Conservation (phyloP, 2,329 filamentous ascomycete genomes). For the Alternaria hordeiaustralica region DNA sequence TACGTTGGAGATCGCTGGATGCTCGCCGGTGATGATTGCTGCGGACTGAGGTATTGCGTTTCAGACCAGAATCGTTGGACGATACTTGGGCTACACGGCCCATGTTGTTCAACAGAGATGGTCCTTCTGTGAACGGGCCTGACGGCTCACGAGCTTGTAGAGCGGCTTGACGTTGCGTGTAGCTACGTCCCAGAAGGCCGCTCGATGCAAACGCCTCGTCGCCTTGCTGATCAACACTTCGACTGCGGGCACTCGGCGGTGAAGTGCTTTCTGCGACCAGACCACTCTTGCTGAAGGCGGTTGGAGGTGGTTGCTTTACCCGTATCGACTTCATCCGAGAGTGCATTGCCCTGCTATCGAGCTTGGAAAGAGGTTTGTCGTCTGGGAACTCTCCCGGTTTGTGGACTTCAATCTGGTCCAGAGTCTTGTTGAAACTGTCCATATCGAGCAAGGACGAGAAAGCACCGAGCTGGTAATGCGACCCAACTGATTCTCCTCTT, state of each 20-base stretch:
- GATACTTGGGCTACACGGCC: conserved; percentile 35
- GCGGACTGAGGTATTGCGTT: conserved; percentile 40
- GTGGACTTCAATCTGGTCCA: conserved; percentile 33
- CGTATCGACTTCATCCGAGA: conserved; percentile 48
- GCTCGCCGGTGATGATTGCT: conserved; percentile 39
- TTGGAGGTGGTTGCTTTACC: conserved; percentile 46
- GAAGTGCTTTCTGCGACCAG: conserved; percentile 23
- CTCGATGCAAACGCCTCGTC: conserved; percentile 54
- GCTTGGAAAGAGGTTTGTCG: conserved; percentile 29
- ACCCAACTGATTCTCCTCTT: conserved; percentile 49
- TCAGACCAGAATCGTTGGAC: conserved; percentile 33
- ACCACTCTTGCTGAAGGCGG: conserved; percentile 34
- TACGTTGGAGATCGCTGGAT: conserved; percentile 52
- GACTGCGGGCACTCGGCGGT: conserved; percentile 24
- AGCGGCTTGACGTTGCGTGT: conserved; percentile 55
- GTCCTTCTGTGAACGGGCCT: conserved; percentile 62
- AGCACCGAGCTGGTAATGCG: conserved; percentile 68
- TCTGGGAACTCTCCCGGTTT: conserved; percentile 36
- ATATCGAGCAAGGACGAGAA: conserved; percentile 73
- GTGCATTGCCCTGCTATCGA: conserved; percentile 39
- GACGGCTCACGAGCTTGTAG: conserved; percentile 48
- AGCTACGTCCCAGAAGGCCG: conserved; percentile 58
- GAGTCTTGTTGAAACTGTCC: conserved; percentile 60
- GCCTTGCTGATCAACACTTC: conserved; percentile 31
- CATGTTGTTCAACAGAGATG: conserved; percentile 62